These are phyloP conservation scores for Francoa sonchifolia DNA, from an alignment of 441 rosid genomes.

Conservation along the genomic window DNA sequence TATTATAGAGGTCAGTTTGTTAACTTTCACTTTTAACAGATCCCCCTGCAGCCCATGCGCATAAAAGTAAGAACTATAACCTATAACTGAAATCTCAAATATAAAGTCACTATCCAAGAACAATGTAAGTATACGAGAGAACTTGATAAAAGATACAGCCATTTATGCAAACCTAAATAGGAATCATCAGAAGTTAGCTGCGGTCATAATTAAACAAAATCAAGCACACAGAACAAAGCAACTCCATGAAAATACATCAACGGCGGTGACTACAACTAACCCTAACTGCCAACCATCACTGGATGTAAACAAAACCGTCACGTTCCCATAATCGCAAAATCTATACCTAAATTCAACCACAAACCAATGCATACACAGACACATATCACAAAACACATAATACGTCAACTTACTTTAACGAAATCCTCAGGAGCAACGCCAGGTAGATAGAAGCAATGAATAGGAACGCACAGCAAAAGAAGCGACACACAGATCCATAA, in stretches of 20 bases:
- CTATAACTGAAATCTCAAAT: not conserved
- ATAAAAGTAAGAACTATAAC: not conserved
- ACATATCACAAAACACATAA: not conserved
- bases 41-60: conserved; percentile 45
- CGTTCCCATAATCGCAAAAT: not conserved
- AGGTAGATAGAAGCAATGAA: conserved; percentile 71
- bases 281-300: too few species aligned
- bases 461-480: conserved; percentile 19
- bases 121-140: not conserved
- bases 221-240: too few species aligned
- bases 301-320: not conserved
- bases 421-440: conserved; percentile 91
- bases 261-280: too few species aligned
- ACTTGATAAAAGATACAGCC: too few species aligned
- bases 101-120: conserved; percentile 1
- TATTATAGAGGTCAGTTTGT: conserved; percentile 82
- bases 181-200: too few species aligned
- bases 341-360: not conserved
- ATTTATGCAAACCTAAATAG: too few species aligned
- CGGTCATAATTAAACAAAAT: too few species aligned
- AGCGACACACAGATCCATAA: conserved; percentile 28
- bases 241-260: too few species aligned
- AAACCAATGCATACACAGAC: not conserved
- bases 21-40: conserved; percentile 78
- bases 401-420: conserved; percentile 25